Percentiles rank a stretch among this genome's conserved stretches.
Conservation (phyloP, 129 eudicot species). For the Escallonia rubra region DNA sequence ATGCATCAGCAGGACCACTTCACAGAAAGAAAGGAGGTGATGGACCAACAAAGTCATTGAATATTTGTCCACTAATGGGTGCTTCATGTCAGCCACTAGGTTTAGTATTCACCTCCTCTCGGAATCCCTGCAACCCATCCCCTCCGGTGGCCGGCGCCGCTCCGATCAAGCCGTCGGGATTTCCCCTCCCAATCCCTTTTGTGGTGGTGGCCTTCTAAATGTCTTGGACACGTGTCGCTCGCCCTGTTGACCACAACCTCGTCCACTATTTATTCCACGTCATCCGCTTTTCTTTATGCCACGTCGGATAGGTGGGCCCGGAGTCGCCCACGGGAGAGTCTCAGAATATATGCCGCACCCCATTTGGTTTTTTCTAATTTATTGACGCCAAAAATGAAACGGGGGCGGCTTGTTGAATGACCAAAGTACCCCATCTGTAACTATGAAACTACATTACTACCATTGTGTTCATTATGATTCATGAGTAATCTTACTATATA, state of each 20-base stretch:
- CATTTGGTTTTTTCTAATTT: background rate
- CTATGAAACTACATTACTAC: background rate
- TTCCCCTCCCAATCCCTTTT: constrained; percentile 20
- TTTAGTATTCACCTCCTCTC: constrained; percentile 1
- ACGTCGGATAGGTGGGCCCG: background rate
- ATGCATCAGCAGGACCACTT: too few species aligned
- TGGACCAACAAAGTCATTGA: too few species aligned
- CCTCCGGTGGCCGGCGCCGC: constrained; percentile 12
- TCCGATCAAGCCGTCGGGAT: constrained; percentile 14
- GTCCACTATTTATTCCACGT: constrained; percentile 3
- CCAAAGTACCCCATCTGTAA: background rate
- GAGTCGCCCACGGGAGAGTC: background rate
- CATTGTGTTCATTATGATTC: background rate
- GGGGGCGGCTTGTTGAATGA: background rate
- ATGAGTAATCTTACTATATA: too few species aligned
- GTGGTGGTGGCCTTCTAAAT: constrained; percentile 18
- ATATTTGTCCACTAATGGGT: too few species aligned
- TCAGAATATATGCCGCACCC: constrained; percentile 5
- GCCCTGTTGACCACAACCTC: background rate
- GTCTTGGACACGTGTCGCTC: too few species aligned
- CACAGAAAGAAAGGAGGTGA: too few species aligned
- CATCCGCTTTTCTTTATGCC: background rate
- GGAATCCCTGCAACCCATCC: constrained; percentile 17
- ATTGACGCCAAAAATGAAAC: background rate
- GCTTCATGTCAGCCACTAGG: too few species aligned